Evolutionary conservation across 495 filamentous ascomycete genomes (phyloP).

Genomic region (Aspergillus homomorphus): DNA sequence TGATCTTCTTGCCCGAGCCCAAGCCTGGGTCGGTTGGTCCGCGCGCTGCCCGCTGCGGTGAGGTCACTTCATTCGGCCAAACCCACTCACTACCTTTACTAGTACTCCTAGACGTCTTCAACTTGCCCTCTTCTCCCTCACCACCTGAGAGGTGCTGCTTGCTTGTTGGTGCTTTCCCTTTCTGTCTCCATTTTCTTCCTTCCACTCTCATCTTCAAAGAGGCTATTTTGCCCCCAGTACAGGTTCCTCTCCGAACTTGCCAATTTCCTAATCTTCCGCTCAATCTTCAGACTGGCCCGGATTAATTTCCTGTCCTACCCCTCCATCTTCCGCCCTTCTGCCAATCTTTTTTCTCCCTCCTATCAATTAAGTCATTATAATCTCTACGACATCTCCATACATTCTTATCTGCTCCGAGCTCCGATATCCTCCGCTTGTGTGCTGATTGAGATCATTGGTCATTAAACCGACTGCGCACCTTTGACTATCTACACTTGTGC

Average conservation of each 20-base stretch:
- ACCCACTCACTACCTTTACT: neutral
- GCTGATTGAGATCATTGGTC: neutral
- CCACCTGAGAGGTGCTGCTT: no score
- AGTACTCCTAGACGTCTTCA: no score
- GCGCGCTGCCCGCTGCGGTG: conserved; percentile 18
- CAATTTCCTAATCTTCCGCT: neutral
- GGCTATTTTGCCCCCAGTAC: no score
- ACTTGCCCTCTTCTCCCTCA: no score
- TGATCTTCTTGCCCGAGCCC: conserved; percentile 8
- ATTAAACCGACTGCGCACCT: neutral
- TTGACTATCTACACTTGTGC: neutral
- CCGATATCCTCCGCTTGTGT: neutral
- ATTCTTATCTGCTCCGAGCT: neutral
- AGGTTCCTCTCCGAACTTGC: neutral
- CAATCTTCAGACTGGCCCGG: conserved; percentile 2
- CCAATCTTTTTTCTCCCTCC: neutral
- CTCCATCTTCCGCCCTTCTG: neutral
- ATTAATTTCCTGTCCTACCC: neutral
- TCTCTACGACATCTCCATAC: neutral
- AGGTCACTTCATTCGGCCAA: conserved; percentile 8
- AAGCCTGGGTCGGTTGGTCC: conserved; percentile 22
- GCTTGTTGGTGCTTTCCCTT: no score
- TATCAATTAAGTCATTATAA: neutral
- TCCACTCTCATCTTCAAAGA: no score
- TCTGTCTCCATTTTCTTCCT: no score